These are phyloP conservation scores for Mortierella sp. DNA, from an alignment of 371 early-diverging fungal genomes.

Conservation along the genomic window DNA sequence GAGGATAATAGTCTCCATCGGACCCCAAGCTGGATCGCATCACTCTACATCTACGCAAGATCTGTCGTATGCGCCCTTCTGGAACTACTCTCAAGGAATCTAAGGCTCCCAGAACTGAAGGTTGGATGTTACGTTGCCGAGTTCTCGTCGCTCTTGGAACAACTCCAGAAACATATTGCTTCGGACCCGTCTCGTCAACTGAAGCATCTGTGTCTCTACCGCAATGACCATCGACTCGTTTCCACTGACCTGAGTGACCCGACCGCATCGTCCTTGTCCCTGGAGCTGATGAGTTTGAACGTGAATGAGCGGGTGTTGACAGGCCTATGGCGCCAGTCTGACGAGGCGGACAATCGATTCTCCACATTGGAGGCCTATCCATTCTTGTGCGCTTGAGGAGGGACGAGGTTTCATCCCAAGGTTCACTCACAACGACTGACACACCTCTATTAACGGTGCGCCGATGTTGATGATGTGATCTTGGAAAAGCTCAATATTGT, in stretches of 20 bases:
- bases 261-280: not conserved
- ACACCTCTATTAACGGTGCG: conserved; percentile 5
- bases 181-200: not conserved
- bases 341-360: conserved; percentile 12
- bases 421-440: conserved; percentile 1
- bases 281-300: conserved; percentile 5
- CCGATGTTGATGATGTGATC: conserved; percentile 11
- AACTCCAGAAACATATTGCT: not conserved
- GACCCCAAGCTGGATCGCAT: not conserved
- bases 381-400: conserved; percentile 7
- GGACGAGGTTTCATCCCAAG: not conserved
- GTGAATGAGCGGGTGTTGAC: conserved; percentile 1
- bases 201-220: conserved; percentile 14
- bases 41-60: conserved; percentile 8
- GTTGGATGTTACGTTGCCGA: conserved; percentile 10
- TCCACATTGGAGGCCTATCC: conserved; percentile 1
- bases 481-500: conserved; percentile 7
- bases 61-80: not conserved
- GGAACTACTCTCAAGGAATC: conserved; percentile 3
- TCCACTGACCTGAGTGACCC: conserved; percentile 7
- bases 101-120: conserved; percentile 12
- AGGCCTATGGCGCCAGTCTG: conserved; percentile 4
- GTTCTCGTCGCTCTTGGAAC: conserved; percentile 1
- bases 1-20: conserved; percentile 3
- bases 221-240: conserved; percentile 4